These are phyloP conservation scores for Diaporthe sp. DNA, from an alignment of 2,329 filamentous ascomycete species.

Conservation along the genomic window DNA sequence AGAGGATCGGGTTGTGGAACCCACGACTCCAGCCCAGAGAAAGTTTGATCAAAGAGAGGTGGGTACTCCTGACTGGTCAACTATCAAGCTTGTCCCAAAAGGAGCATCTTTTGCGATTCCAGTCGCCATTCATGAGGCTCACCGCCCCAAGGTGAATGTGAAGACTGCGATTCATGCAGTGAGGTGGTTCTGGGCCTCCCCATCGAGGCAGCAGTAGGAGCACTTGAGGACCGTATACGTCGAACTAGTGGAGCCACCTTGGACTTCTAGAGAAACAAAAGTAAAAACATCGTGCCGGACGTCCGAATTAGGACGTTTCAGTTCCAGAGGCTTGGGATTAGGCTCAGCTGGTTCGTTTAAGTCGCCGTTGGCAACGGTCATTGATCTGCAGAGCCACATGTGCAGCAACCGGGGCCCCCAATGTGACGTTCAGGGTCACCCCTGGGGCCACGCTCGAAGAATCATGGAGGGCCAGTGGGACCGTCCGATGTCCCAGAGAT, in stretches of 20 bases:
- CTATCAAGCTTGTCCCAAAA: not conserved
- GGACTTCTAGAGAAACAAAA: not conserved
- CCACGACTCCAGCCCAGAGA: not conserved
- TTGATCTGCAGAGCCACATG: conserved; percentile 21
- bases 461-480: conserved; percentile 5
- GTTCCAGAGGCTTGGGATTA: not conserved
- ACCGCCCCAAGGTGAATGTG: not conserved
- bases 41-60: not conserved
- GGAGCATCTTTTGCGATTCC: conserved; percentile 24
- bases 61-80: not conserved
- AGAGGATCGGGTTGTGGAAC: not conserved
- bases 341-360: not conserved
- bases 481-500: conserved; percentile 15
- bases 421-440: conserved; percentile 3
- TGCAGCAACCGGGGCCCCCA: not conserved
- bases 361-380: conserved; percentile 11
- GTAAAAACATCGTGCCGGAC: not conserved
- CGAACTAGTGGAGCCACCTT: not conserved
- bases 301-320: conserved; percentile 5
- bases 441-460: not conserved
- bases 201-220: not conserved
- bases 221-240: not conserved
- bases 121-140: not conserved
- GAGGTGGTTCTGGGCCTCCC: not conserved
- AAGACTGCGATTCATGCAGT: conserved; percentile 16